Evolutionary conservation across 768 basidiomycete species (phyloP), one percentile per base, ranked within the genome.

Genomic region (Phlebiopsis flavidoalba): DNA sequence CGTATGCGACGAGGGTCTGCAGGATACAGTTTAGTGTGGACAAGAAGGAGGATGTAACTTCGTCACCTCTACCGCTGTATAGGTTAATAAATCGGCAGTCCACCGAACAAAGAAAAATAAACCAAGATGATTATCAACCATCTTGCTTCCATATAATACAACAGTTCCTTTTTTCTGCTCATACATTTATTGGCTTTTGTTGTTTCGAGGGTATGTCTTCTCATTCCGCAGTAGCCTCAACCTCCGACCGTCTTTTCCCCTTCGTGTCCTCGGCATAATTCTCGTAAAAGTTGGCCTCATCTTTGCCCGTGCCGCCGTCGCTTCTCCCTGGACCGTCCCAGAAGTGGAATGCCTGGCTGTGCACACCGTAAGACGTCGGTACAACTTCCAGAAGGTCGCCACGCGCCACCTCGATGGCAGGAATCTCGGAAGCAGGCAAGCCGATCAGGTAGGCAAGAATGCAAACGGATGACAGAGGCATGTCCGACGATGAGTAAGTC

Each of bases 401-500:
- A 12, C 97, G 84, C 40, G 96, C 93, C 66, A 99, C 89, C 73
- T 98, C 96, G 57, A 98, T 96, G 0, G 94, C 95, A 0, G 97
- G 97, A 49, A 99, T 97, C 71, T 99, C 97, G 26, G 89, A 89
- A 0, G 96, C 93, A 5, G 95, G 93, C 3, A 98, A 79, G 6
- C 97, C 97, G 65, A 94, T 93, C 66, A 94, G 86, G 72, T 94
- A 94, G 2, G 95, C 89, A 49, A 98, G 83, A 60, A 99, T 80
- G 76, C 97, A 99, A n/a, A 17, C 97, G 87, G 67, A 98, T 97
- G 70, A 98, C 97, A 45, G 94, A 96, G 15, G 95, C 93, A 71
- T 98, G 95, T 0, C 94, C 95, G 66, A 98, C 93, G 73, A 99
- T 98, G 43, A 99, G 80, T 5, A 99, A 77, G 74, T 98, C 97